Conservation (phyloP, 352 stramenopile species). For the Phytophthora hibernalis region DNA sequence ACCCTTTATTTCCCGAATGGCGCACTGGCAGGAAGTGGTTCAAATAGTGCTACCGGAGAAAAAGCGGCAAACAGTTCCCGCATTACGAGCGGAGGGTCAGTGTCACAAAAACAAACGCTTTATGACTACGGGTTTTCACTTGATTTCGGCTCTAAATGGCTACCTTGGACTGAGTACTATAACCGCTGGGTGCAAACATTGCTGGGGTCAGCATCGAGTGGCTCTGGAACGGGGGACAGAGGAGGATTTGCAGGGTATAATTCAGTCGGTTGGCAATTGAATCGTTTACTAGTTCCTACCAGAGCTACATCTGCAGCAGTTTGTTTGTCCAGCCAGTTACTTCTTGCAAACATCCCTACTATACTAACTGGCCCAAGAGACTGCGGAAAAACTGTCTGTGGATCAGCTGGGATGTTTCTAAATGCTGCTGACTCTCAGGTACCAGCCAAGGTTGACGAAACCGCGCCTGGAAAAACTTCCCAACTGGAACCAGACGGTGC, state of each 20-base stretch:
- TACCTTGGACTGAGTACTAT: conserved; percentile 75
- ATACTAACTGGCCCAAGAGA: conserved; percentile 51
- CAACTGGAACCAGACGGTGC: background rate
- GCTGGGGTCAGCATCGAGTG: conserved; percentile 14
- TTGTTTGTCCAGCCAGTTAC: conserved; percentile 57
- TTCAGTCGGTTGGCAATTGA: conserved; percentile 3
- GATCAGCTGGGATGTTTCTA: conserved; percentile 34
- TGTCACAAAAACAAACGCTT: conserved; percentile 48
- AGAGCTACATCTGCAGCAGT: conserved; percentile 42
- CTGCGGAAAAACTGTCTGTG: conserved; percentile 61
- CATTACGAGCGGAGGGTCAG: background rate
- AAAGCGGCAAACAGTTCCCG: conserved; percentile 6
- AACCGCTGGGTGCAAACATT: conserved; percentile 50
- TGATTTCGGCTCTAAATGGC: conserved; percentile 78
- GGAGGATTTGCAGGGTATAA: background rate
- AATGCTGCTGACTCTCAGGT: conserved; percentile 25
- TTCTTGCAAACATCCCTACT: conserved; percentile 43
- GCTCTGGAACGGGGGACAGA: background rate
- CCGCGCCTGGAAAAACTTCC: background rate
- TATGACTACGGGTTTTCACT: conserved; percentile 76
- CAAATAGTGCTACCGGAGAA: conserved; percentile 22
- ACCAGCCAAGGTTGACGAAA: background rate
- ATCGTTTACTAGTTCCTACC: conserved; percentile 40
- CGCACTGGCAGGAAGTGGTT: conserved; percentile 2
- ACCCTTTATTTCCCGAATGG: conserved; percentile 63